These are phyloP conservation scores for Rhizophora mangle DNA, from an alignment of 345 rosid genomes.

Conservation along the genomic window DNA sequence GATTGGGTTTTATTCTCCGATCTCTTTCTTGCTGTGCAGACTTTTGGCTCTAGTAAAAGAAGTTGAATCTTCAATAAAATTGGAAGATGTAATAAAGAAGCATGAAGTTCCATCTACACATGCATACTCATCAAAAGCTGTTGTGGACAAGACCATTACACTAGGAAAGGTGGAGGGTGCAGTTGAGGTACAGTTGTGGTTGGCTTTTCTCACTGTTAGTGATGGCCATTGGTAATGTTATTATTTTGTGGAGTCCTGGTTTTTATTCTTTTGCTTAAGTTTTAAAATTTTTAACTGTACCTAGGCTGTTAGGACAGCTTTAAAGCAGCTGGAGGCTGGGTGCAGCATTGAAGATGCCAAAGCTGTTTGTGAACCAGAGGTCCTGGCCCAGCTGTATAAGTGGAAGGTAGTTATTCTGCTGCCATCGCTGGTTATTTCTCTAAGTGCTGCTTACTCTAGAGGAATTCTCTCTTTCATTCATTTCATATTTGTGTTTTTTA, in stretches of 20 bases:
- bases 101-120: slow-evolving; percentile 53
- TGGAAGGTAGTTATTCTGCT: slow-evolving; percentile 67
- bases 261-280: not conserved
- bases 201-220: not conserved
- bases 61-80: slow-evolving; percentile 48
- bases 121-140: slow-evolving; percentile 38
- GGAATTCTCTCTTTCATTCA: not conserved
- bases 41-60: slow-evolving; percentile 50
- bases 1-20: slow-evolving; percentile 1
- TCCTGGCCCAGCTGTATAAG: slow-evolving; percentile 59
- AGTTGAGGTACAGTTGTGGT: slow-evolving; percentile 55
- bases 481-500: not conserved
- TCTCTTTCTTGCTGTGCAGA: slow-evolving; percentile 40
- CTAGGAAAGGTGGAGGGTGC: slow-evolving; percentile 80
- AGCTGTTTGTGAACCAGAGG: slow-evolving; percentile 79
- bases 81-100: slow-evolving; percentile 47
- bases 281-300: not conserved
- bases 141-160: slow-evolving; percentile 59
- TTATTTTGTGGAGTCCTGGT: slow-evolving; percentile 5
- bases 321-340: slow-evolving; percentile 62
- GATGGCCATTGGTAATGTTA: not conserved
- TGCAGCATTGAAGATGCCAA: slow-evolving; percentile 73
- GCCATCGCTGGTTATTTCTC: not conserved
- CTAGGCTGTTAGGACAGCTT: slow-evolving; percentile 82
- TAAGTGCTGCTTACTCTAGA: not conserved